These are phyloP conservation scores for Hypoxylon trugodes DNA, from an alignment of 495 filamentous ascomycete genomes.

Conservation along the genomic window DNA sequence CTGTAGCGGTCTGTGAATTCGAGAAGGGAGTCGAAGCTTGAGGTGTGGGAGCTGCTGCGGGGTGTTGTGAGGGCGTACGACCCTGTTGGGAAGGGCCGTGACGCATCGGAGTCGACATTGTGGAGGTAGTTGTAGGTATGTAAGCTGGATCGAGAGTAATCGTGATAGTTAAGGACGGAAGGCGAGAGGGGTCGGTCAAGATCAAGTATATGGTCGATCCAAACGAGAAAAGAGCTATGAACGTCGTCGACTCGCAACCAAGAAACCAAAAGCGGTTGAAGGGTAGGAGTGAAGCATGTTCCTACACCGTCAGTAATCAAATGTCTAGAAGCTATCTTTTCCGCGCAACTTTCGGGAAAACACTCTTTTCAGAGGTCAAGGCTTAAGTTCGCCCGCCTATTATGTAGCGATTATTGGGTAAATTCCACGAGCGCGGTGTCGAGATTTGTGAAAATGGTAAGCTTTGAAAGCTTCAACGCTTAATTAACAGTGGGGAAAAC, in stretches of 20 bases:
- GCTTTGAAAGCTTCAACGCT: background rate
- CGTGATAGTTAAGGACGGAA: background rate
- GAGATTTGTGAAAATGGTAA: background rate
- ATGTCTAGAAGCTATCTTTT: background rate
- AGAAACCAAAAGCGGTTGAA: conserved; percentile 5
- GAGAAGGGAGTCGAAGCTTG: conserved; percentile 66
- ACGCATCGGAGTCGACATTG: conserved; percentile 62
- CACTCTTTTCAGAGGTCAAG: background rate
- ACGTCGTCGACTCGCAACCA: background rate
- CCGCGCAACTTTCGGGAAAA: background rate
- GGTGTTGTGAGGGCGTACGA: conserved; percentile 56
- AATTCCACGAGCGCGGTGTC: background rate
- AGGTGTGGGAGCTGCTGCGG: conserved; percentile 59
- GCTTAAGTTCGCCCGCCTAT: no score
- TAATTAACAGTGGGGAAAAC: background rate
- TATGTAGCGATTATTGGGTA: no score
- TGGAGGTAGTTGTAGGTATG: background rate
- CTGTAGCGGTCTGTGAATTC: conserved; percentile 50
- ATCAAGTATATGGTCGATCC: no score
- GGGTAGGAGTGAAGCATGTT: background rate
- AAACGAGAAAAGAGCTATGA: background rate
- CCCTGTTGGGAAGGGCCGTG: conserved; percentile 59
- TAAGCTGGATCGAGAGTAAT: background rate
- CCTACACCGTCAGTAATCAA: no score
- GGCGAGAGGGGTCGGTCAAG: no score